These are phyloP conservation scores for Podospora tetraspora DNA, from an alignment of 495 filamentous ascomycete species.

Conservation along the genomic window DNA sequence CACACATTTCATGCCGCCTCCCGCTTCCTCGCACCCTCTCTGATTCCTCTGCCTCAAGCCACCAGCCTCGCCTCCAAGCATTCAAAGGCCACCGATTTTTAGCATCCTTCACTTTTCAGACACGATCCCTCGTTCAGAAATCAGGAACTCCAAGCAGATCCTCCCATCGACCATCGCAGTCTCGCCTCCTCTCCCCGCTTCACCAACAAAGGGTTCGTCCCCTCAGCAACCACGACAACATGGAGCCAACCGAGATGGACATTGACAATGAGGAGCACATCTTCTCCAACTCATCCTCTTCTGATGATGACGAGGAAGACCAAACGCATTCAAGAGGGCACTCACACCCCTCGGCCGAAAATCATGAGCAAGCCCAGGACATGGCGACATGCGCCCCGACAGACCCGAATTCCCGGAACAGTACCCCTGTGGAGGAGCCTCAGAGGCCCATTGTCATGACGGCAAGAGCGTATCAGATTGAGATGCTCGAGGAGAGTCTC, in stretches of 20 bases:
- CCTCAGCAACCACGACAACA: neutral
- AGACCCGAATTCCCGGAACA: neutral
- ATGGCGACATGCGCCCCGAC: neutral
- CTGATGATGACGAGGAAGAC: neutral
- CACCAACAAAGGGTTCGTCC: neutral
- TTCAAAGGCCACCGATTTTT: neutral
- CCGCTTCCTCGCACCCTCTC: neutral
- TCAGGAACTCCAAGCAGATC: neutral
- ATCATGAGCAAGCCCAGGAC: neutral
- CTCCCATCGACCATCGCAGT: neutral
- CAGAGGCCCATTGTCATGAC: slow-evolving; percentile 27
- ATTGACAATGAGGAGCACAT: neutral
- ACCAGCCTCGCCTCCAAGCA: neutral
- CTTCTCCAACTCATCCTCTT: neutral
- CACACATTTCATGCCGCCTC: neutral
- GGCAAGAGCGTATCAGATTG: slow-evolving; percentile 73
- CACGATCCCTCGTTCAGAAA: neutral
- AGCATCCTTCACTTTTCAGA: neutral
- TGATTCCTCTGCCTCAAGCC: neutral
- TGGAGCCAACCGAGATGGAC: neutral
- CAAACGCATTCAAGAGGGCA: neutral
- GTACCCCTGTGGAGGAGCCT: slow-evolving; percentile 2
- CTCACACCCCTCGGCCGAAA: no score
- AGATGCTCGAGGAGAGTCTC: slow-evolving; percentile 85
- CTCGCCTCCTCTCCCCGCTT: neutral